Conservation (phyloP, 169 alveolate genomes). For the Cryptosporidium viatorum region DNA sequence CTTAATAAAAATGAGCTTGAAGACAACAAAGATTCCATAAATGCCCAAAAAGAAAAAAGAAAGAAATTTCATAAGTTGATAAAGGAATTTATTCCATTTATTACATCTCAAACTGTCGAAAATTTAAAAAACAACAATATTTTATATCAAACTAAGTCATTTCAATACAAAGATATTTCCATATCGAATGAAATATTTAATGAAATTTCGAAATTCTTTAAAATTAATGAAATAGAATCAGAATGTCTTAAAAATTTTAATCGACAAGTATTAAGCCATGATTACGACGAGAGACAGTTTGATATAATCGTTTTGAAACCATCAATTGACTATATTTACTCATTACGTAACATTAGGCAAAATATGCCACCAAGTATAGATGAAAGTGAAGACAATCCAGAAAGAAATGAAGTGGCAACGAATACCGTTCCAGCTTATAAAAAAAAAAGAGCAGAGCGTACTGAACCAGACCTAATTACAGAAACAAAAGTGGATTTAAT, state of each 20-base stretch:
- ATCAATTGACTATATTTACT: slow-evolving; percentile 45
- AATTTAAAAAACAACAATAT: neutral
- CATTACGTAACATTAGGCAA: slow-evolving; percentile 13
- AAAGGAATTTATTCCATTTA: slow-evolving; percentile 79
- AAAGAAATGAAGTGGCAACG: neutral
- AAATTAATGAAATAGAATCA: neutral
- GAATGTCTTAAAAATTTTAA: neutral
- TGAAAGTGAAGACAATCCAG: neutral
- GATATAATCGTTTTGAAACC: slow-evolving; percentile 46
- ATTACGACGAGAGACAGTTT: neutral
- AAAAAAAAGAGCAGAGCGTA: neutral
- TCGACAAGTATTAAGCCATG: neutral
- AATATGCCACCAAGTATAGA: neutral
- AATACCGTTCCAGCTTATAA: neutral
- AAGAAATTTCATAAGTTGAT: slow-evolving; percentile 79
- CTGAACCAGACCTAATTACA: neutral
- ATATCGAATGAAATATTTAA: slow-evolving; percentile 73
- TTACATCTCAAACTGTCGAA: slow-evolving; percentile 75
- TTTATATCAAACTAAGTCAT: slow-evolving; percentile 76
- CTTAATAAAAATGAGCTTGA: neutral
- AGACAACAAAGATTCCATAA: neutral
- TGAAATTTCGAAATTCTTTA: slow-evolving; percentile 17
- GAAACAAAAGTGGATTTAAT: neutral
- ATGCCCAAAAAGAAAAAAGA: slow-evolving; percentile 76
- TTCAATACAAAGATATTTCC: slow-evolving; percentile 77